Evolutionary conservation across 805 yeast species (phyloP).

Genomic region (Metschnikowia proteae): DNA sequence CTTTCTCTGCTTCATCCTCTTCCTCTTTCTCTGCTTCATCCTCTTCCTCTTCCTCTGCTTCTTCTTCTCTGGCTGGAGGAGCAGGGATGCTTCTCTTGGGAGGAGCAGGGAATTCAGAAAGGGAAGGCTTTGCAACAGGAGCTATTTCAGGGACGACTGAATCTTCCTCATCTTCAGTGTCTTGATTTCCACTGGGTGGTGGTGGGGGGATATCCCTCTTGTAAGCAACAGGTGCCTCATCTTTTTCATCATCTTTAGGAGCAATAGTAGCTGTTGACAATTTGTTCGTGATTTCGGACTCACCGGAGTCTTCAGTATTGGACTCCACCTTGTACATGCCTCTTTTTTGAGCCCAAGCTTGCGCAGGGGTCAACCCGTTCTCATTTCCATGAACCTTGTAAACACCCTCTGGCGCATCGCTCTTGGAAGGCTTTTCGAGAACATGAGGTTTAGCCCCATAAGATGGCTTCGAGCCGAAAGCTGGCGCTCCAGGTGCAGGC

Average conservation of each 20-base stretch:
- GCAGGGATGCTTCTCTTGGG: conserved; percentile 20
- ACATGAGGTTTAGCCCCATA: conserved; percentile 17
- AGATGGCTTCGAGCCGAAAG: conserved; percentile 16
- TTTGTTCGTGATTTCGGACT: conserved; percentile 5
- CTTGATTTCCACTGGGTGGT: neutral
- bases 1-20: no score
- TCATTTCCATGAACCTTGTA: conserved; percentile 43
- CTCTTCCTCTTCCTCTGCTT: neutral
- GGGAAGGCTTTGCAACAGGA: no score
- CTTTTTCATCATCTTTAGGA: conserved; percentile 9
- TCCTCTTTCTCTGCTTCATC: conserved; percentile 13
- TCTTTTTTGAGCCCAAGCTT: conserved; percentile 89
- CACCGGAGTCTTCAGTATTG: conserved; percentile 18
- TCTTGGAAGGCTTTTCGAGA: conserved; percentile 16
- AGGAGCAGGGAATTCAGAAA: conserved; percentile 18
- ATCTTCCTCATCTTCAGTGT: conserved; percentile 13
- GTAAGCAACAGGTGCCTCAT: neutral
- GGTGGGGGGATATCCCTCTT: neutral
- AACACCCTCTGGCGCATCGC: conserved; percentile 22
- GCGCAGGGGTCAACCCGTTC: conserved; percentile 90
- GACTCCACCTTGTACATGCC: conserved; percentile 55
- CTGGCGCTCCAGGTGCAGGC: conserved; percentile 8
- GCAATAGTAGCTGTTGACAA: conserved; percentile 1
- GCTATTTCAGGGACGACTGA: conserved; percentile 3
- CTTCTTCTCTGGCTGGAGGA: conserved; percentile 16